Evolutionary conservation across 73 alveolate genomes (phyloP).

Genomic region (Tetrahymena elliotti): DNA sequence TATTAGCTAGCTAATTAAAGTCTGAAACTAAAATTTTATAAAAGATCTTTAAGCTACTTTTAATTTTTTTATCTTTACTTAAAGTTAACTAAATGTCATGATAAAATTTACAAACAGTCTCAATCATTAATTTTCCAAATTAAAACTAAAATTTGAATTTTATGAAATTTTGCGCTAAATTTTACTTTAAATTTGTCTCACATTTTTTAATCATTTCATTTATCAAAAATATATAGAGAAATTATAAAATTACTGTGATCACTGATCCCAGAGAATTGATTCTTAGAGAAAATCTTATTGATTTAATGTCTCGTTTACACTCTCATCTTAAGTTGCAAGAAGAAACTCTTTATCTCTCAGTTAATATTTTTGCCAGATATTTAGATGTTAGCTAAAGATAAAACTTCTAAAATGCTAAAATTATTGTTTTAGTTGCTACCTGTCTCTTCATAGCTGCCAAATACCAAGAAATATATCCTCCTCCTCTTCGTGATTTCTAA

Average conservation of each 20-base stretch:
- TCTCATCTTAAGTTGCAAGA: not conserved
- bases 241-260: not conserved
- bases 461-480: slow-evolving; percentile 39
- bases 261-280: not conserved
- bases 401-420: not conserved
- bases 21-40: too few relatives aligned
- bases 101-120: not conserved
- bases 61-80: too few relatives aligned
- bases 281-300: not conserved
- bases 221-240: not conserved
- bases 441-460: slow-evolving; percentile 20
- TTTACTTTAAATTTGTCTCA: not conserved
- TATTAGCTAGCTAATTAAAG: too few relatives aligned
- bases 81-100: not conserved
- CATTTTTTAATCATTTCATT: not conserved
- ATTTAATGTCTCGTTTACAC: not conserved
- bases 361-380: not conserved
- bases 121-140: not conserved
- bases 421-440: not conserved
- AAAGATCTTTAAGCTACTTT: not conserved
- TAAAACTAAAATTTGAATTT: not conserved
- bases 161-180: not conserved
- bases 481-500: slow-evolving; percentile 8
- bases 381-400: not conserved
- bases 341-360: not conserved